Percentiles rank a stretch among this genome's conserved stretches.
These are phyloP conservation scores for Staphylotrichum tortipilum DNA, from an alignment of 495 filamentous ascomycete species.

Conservation along the genomic window DNA sequence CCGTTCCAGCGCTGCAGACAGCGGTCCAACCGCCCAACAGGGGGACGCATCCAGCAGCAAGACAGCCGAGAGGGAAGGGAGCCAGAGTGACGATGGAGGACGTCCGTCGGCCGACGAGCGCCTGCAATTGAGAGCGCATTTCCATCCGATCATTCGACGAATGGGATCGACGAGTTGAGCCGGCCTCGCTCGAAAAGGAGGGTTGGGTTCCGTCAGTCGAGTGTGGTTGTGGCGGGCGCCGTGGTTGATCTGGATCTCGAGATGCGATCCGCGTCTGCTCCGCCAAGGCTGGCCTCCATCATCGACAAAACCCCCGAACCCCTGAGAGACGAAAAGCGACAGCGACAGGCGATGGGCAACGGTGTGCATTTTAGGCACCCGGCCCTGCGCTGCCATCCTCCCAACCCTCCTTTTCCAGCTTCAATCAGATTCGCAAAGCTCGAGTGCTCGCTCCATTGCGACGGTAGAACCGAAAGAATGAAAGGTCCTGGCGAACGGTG, in stretches of 20 bases:
- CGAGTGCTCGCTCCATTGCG: neutral
- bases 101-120: neutral
- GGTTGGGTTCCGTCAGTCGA: neutral
- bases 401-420: neutral
- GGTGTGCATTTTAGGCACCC: neutral
- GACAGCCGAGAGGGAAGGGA: neutral
- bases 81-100: neutral
- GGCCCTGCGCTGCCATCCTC: neutral
- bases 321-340: too few relatives aligned
- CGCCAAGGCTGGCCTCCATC: neutral
- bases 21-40: neutral
- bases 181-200: neutral
- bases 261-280: neutral
- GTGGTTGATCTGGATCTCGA: neutral
- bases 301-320: neutral
- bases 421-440: neutral
- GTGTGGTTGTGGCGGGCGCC: neutral
- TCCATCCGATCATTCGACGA: neutral
- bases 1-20: neutral
- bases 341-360: too few relatives aligned
- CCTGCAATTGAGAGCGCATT: neutral
- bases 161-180: neutral
- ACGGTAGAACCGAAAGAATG: neutral
- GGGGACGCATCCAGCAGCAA: slow-evolving; percentile 10
- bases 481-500: neutral